Percentiles rank a stretch among this genome's conserved stretches.
These are phyloP conservation scores for Boletellus deceptivus DNA, from an alignment of 1,284 basidiomycete genomes.

Conservation along the genomic window DNA sequence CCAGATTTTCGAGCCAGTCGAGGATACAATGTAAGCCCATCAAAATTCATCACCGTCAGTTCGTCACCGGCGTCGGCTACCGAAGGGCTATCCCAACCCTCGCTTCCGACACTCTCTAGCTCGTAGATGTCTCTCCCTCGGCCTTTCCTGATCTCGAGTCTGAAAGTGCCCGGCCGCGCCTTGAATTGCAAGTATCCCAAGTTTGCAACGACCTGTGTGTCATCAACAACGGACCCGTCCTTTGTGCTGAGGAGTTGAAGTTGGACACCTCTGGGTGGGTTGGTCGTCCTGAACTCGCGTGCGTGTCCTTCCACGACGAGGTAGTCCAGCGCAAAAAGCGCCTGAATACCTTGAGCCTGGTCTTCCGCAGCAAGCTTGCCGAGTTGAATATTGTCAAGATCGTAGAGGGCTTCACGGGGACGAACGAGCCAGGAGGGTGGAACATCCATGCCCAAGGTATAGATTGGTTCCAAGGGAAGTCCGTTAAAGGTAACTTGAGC, in stretches of 20 bases:
- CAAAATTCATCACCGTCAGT: slow-evolving; percentile 82
- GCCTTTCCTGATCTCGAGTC: slow-evolving; percentile 80
- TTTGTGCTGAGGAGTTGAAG: slow-evolving; percentile 62
- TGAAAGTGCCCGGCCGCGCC: slow-evolving; percentile 85
- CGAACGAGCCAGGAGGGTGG: slow-evolving; percentile 91
- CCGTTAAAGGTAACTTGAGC: slow-evolving; percentile 51
- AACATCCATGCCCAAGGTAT: slow-evolving; percentile 90
- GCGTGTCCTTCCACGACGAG: slow-evolving; percentile 94
- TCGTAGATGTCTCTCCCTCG: slow-evolving; percentile 79
- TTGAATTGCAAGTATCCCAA: slow-evolving; percentile 97
- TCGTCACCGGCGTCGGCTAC: slow-evolving; percentile 66
- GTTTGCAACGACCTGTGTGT: slow-evolving; percentile 91
- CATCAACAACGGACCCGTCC: slow-evolving; percentile 54
- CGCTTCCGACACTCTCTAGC: slow-evolving; percentile 80
- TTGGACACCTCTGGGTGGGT: slow-evolving; percentile 81
- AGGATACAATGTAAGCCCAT: slow-evolving; percentile 87
- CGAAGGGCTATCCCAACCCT: slow-evolving; percentile 77
- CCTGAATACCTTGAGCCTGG: slow-evolving; percentile 61
- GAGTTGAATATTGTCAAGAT: slow-evolving; percentile 95
- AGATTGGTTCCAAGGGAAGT: slow-evolving; percentile 71
- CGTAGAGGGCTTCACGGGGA: slow-evolving; percentile 84
- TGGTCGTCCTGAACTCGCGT: slow-evolving; percentile 61
- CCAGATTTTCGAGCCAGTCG: slow-evolving; percentile 69
- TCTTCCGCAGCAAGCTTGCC: slow-evolving; percentile 60
- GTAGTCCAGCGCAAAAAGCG: slow-evolving; percentile 85